Base-by-base conservation (phyloP, 108 stramenopile genomes). In the Mayamaea pseudoterrestris region DNA sequence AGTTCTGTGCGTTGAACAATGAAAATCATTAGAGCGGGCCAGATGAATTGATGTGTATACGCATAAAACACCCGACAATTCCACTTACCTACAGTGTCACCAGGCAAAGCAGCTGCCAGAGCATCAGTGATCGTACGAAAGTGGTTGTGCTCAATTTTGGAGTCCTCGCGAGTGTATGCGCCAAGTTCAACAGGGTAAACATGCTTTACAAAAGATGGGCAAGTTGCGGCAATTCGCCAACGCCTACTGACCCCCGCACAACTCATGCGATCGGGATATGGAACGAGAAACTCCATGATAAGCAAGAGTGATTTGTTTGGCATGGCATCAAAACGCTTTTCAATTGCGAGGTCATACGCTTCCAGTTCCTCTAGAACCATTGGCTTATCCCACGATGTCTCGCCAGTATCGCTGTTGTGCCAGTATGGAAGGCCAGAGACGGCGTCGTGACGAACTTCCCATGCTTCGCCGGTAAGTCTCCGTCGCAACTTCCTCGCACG, bases 361-460 rank as follows among this genome's bases (percentile, higher is more conserved):
- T 85, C 76, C 12, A 83, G 51, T 50, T 80, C 79, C 23, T 68
- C 31, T 23, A 92, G 46, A 5, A 79, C 68, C 16, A 12, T 23
- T 6, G 90, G 90, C 50, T 68, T 85, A 26, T 85, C 76, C 76
- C 79, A 83, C 2, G 61, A 39, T 0, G 83, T 78, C 63, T 92
- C 90, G 11, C 83, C 90, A n/a, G 85, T 83, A 59, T 92, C 90
- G 31, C 44, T 53, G 47, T 92, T 88, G 63, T 85, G 83, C 77
- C 76, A 92, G 27, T 84, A 88, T 0, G 58, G 57, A 12, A 43
- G 47, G 16, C 76, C 60, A 23, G 73, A 63, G 17, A 60, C 7
- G 18, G 65, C 78, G 32, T 92, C 90, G 1, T 57, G 49, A 39
- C 55, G 56, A 24, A 40, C 27, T 22, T 24, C 48, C 89, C 89